A percentile compares a stretch with the other conserved stretches of the same genome.
Conservation (phyloP, 2,329 filamentous ascomycete genomes). For the Grosmannia penicillata region DNA sequence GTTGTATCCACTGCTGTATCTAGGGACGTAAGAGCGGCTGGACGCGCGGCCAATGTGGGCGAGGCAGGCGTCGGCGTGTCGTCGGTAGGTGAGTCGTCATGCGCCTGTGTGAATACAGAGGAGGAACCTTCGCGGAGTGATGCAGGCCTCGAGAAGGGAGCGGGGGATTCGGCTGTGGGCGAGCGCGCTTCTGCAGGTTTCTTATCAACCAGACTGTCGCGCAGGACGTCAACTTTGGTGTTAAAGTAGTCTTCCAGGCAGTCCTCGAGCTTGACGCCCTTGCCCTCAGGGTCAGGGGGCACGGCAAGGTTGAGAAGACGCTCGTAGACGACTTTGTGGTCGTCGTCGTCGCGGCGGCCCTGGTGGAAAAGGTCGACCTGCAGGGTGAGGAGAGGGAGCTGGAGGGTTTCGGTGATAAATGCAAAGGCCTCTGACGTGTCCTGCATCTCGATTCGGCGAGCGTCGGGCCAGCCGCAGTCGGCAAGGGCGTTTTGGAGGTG, state of each 20-base stretch:
- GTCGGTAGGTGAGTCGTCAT: no score
- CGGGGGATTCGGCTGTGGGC: no score
- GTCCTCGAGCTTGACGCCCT: slow-evolving; percentile 67
- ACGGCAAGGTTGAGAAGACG: slow-evolving; percentile 81
- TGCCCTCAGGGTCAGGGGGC: slow-evolving; percentile 57
- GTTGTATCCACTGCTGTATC: no score
- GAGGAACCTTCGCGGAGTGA: no score
- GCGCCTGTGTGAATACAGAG: no score
- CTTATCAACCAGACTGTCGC: slow-evolving; percentile 49
- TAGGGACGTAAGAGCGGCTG: no score
- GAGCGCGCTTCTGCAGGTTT: no score
- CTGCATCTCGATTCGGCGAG: slow-evolving; percentile 64
- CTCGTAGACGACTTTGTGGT: slow-evolving; percentile 92
- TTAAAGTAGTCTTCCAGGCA: slow-evolving; percentile 95
- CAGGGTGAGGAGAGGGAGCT: slow-evolving; percentile 73
- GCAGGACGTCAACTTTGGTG: slow-evolving; percentile 74
- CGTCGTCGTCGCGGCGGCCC: slow-evolving; percentile 69
- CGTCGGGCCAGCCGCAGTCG: slow-evolving; percentile 80
- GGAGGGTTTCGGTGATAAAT: slow-evolving; percentile 81
- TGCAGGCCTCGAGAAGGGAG: no score
- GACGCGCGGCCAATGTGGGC: slow-evolving; percentile 21
- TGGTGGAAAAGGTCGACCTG: slow-evolving; percentile 89
- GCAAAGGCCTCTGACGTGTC: slow-evolving; percentile 93
- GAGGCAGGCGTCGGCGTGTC: no score
- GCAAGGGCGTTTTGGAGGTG: slow-evolving; percentile 64